A percentile compares a stretch with the other conserved stretches of the same genome.
phyloP scores from a whole-genome alignment of 768 basidiomycete species.

The Suillus hirtellus region DNA sequence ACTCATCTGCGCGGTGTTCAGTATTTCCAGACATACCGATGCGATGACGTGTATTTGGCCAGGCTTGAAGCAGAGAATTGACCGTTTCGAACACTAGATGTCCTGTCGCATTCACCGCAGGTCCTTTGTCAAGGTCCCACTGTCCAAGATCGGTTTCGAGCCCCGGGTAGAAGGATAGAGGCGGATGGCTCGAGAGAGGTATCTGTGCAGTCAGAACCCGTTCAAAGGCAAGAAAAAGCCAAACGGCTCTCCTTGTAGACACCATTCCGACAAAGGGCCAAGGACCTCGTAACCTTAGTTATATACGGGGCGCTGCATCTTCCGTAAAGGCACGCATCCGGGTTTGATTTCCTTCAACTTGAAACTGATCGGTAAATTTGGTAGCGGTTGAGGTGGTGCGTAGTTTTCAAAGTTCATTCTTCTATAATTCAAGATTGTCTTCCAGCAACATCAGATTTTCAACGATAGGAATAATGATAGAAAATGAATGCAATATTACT shows the following conservation, averaged over 20 bases:
- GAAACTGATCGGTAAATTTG: neutral
- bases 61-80: slow-evolving; percentile 36
- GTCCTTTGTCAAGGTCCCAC: slow-evolving; percentile 25
- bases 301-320: neutral
- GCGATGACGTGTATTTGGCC: slow-evolving; percentile 38
- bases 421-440: neutral
- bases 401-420: neutral
- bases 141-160: neutral
- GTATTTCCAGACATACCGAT: slow-evolving; percentile 25
- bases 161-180: too few relatives aligned
- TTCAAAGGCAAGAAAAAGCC: neutral
- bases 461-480: too few relatives aligned
- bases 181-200: neutral
- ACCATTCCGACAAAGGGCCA: neutral
- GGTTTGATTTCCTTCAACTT: too few relatives aligned
- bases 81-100: slow-evolving; percentile 38
- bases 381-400: neutral
- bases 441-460: neutral
- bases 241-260: neutral
- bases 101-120: slow-evolving; percentile 29
- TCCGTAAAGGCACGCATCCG: too few relatives aligned
- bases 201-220: neutral
- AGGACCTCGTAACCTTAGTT: neutral
- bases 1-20: neutral
- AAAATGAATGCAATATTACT: too few relatives aligned